Conservation (phyloP, 495 filamentous ascomycete species). For the Poronia punctata region DNA sequence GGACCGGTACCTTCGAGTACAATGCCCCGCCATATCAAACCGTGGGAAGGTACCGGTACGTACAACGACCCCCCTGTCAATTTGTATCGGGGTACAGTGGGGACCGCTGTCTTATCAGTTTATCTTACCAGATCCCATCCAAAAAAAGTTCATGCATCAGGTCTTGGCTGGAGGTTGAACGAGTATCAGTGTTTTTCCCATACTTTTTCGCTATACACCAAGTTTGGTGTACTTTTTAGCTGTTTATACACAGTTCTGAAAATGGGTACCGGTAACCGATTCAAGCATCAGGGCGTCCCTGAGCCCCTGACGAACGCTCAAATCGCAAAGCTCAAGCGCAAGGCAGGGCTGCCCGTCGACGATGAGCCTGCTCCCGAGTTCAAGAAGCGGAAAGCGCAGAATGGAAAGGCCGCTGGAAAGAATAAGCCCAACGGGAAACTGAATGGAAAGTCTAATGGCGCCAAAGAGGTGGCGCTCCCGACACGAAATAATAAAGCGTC, state of each 20-base stretch:
- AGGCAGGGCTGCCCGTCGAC: constrained; percentile 51
- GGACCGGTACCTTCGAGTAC: too few relatives aligned
- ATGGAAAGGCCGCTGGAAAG: constrained; percentile 40
- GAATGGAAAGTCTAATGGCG: constrained; percentile 33
- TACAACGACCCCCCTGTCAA: not conserved
- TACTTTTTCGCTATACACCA: too few relatives aligned
- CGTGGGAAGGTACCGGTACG: too few relatives aligned
- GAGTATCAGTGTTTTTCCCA: not conserved
- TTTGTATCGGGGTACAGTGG: constrained; percentile 5
- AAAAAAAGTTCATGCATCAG: constrained; percentile 12
- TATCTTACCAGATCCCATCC: constrained; percentile 12
- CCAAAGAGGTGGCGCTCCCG: constrained; percentile 22
- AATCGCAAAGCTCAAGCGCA: constrained; percentile 68
- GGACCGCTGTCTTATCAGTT: constrained; percentile 17
- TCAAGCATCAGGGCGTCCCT: constrained; percentile 92
- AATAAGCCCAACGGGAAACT: constrained; percentile 19
- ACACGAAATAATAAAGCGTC: constrained; percentile 31
- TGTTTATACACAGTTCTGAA: constrained; percentile 22
- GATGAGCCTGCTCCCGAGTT: constrained; percentile 37
- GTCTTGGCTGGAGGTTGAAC: not conserved
- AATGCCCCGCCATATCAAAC: too few relatives aligned
- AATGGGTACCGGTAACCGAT: constrained; percentile 87
- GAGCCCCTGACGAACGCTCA: constrained; percentile 73
- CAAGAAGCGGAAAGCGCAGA: constrained; percentile 63
- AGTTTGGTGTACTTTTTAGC: too few relatives aligned